A percentile compares a stretch with the other conserved stretches of the same genome.
Evolutionary conservation across 768 basidiomycete species (phyloP).

Genomic region (Vararia minispora): DNA sequence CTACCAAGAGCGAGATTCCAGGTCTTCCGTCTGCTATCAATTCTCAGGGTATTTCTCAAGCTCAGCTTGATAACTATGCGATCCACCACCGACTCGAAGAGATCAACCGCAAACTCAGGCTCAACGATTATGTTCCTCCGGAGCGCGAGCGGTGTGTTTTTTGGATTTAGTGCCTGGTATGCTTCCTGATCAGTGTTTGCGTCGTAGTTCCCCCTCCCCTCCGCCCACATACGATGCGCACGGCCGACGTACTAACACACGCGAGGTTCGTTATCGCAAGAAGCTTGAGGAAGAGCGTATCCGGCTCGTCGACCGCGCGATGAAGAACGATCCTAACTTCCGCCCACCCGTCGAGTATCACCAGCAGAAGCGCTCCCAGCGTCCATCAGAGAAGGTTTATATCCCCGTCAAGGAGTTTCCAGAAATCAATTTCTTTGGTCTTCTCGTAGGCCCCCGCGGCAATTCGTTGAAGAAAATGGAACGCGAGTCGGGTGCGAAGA

Average conservation of each 20-base stretch:
- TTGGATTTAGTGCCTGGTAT: neutral
- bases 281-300: conserved; percentile 90
- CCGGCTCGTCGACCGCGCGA: conserved; percentile 86
- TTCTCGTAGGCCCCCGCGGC: conserved; percentile 95
- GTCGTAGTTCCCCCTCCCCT: conserved; percentile 78
- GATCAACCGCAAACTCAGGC: conserved; percentile 87
- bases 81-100: conserved; percentile 94
- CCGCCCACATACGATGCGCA: conserved; percentile 96
- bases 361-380: conserved; percentile 85
- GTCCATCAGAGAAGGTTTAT: conserved; percentile 96
- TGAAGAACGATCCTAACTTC: conserved; percentile 98
- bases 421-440: conserved; percentile 98
- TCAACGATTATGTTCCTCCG: conserved; percentile 93
- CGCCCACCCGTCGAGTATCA: conserved; percentile 95
- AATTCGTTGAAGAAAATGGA: conserved; percentile 99
- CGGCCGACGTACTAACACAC: conserved; percentile 95
- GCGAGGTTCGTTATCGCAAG: conserved; percentile 96
- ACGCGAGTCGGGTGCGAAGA: conserved; percentile 94
- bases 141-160: conserved; percentile 76
- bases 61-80: conserved; percentile 96
- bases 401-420: conserved; percentile 99
- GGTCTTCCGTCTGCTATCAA: conserved; percentile 92
- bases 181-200: conserved; percentile 20
- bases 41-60: conserved; percentile 86
- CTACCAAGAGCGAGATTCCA: conserved; percentile 80